Evolutionary conservation across 192 early-diverging fungal genomes (phyloP), one percentile per base, ranked within the genome.

Genomic region (Backusella parvicylindrica): DNA sequence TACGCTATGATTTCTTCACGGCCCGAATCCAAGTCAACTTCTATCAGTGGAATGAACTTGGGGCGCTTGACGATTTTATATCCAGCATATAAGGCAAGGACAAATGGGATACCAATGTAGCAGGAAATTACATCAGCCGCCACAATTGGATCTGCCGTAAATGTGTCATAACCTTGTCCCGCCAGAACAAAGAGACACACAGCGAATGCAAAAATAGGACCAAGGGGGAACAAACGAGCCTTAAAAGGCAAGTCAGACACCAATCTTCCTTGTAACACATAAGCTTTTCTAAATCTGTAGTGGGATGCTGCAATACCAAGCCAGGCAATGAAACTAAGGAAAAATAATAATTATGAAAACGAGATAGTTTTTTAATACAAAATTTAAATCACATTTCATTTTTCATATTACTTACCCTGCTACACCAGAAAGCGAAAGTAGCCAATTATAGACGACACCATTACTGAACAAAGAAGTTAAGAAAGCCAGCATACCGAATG

Each of bases 281-380:
- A 93, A 16, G 93, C 95, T 26, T 85, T 85, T 60, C 95, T 91
- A 89, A 96, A 98, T 8, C 95, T 90, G 75, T 87, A 91, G 73
- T 98, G 95, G 43, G 90, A 91, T 15, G 93, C 71, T 37, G 88
- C 87, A 79, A 98, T 96, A 65, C 92, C 93, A 31, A 95, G 53
- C 95, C 97, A 98, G 65, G 93, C 92, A 64, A 93, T 84, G 65
- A 96, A 91, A 1, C 94, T 92, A 11, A 60, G n/a, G 12, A 11
- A 9, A 9, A 60, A 43, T 41, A 41, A 23, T 56, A n/a, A n/a
- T 56, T 23, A 56, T 3, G 12, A 56, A 28, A 56, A 6, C n/a
- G 21, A 21, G 47, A 50, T 7, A 7, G 6, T 50, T 50, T 50
- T 21, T 26, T 16, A 41, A 41, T 16, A 41, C 13, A 28, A 60